Evolutionary conservation across 2,329 filamentous ascomycete species (phyloP), one percentile per base, ranked within the genome.

Genomic region (Fusarium sulawesiense): DNA sequence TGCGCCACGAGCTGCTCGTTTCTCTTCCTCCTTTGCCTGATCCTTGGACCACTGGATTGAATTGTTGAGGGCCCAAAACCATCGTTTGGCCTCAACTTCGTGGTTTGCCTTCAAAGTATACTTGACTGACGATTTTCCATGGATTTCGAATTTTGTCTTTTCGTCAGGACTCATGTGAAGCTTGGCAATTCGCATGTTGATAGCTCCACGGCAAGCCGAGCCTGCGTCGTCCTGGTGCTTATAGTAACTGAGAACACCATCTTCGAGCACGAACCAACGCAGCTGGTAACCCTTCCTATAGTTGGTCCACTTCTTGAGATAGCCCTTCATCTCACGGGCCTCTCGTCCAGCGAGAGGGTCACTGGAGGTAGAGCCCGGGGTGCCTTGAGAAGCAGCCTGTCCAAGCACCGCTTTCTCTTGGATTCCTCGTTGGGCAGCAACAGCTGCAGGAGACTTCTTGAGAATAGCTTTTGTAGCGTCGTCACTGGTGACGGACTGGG

Each of bases 11-110:
- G 89, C 89, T 34, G 90, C 90, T 65, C 94, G 90, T 71, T 86
- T 90, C 76, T 95, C 91, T 75, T 98, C 95, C 78, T 97, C 93
- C 73, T 92, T 94, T 10, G 93, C 94, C 81, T 98, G 96, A 76
- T 99, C 96, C 80, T 99, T 99, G 68, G 93, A 91, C 92, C 93
- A 98, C 78, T 98, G 96, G 51, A 99, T 99, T 8, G 96, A 95
- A 78, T 99, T 99, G 82, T 99, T 99, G 68, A 99, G 84, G 1
- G 96, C 93, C 96, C 96, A 99, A 80, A 97, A 99, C 96, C 96
- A 99, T 58, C 96, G 89, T 81, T 99, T 99, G 8, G 96, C 95
- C 80, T 99, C 96, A 29, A 98, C 95, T 77, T 98, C 92, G 80
- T 99, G 96, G 76, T 99, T 99, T 1, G 96, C 96, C 80, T 97